These are phyloP conservation scores for Elongisporangium senticosum DNA, from an alignment of 352 stramenopile species.

Conservation along the genomic window DNA sequence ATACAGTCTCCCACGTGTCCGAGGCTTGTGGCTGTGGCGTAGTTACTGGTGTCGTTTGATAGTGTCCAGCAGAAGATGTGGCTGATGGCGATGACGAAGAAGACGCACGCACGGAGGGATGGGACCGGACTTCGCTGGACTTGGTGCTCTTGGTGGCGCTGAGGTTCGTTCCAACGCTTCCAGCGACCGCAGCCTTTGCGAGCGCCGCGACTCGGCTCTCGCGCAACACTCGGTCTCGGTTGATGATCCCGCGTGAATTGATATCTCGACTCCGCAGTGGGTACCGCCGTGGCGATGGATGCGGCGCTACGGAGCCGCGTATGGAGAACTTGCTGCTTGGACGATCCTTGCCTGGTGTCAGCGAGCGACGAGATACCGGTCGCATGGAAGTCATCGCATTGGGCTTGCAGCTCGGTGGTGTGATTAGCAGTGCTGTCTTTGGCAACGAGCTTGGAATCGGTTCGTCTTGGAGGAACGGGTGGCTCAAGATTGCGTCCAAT, in stretches of 20 bases:
- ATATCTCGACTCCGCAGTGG: conserved; percentile 29
- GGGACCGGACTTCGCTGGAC: neutral
- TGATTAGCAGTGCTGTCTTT: conserved; percentile 60
- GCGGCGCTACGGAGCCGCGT: neutral
- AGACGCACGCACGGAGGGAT: neutral
- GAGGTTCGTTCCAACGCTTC: neutral
- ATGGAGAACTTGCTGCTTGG: neutral
- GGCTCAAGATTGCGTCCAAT: conserved; percentile 66
- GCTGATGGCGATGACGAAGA: neutral
- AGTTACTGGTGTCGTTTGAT: neutral
- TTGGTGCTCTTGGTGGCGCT: neutral
- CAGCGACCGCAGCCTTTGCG: neutral
- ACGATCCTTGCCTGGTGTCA: neutral
- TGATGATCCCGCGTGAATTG: conserved; percentile 11
- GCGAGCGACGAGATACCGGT: neutral
- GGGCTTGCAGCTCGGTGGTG: conserved; percentile 54
- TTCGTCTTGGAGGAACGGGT: conserved; percentile 71
- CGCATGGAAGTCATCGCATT: conserved; percentile 1
- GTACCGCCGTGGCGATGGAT: conserved; percentile 14
- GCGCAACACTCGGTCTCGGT: neutral
- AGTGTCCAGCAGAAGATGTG: neutral
- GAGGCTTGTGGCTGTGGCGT: neutral
- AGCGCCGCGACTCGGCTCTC: neutral
- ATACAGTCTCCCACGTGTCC: conserved; percentile 41
- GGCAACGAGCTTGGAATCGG: conserved; percentile 51